Evolutionary conservation across 169 alveolate genomes (phyloP), one percentile per base, ranked within the genome.

Genomic region (Plasmodium ovale): DNA sequence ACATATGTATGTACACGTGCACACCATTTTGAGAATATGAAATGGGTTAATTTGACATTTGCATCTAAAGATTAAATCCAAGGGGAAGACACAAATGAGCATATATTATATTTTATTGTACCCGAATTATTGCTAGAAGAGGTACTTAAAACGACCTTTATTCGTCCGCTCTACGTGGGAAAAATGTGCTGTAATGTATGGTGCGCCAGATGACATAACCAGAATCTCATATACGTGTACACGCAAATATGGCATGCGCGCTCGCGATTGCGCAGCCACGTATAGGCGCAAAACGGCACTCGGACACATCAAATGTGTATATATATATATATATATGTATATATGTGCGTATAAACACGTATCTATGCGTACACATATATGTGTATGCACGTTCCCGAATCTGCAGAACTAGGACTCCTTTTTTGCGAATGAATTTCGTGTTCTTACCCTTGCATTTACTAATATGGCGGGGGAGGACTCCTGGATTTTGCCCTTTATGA

Each of bases 401-500:
- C n/a, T n/a, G n/a, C 23, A 53, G 29, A 54, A 29, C 5, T 25
- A 5, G 54, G 42, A 3, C 47, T 29, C 35, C 42, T n/a, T 59
- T 19, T 33, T 56, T 19, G 12, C 23, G 7, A 37, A 35, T 35
- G 29, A 31, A 31, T 21, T 68, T 42, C 21, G 19, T 31, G 29
- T 21, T 33, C 27, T 73, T 87, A 94, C 97, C 65, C 88, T 92
- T 23, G 97, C 96, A 58, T 95, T 94, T 19, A 95, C 74, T n/a
- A 95, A 87, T 19, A 95, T 92, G 29, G 96, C 97, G 9, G 97
- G 97, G n/a, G 97, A 82, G 33, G 97, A 96, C 51, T 94, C 97
- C 59, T 91, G 93, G 12, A 89, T 89, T 21, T 93, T 87, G 53
- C 94, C 95, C 42, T 84, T 95, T 92, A 88, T 87, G 49, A 87